Percentiles rank a stretch among this genome's conserved stretches.
Conservation (phyloP, 441 rosid genomes). For the Flueggea neowawraea region DNA sequence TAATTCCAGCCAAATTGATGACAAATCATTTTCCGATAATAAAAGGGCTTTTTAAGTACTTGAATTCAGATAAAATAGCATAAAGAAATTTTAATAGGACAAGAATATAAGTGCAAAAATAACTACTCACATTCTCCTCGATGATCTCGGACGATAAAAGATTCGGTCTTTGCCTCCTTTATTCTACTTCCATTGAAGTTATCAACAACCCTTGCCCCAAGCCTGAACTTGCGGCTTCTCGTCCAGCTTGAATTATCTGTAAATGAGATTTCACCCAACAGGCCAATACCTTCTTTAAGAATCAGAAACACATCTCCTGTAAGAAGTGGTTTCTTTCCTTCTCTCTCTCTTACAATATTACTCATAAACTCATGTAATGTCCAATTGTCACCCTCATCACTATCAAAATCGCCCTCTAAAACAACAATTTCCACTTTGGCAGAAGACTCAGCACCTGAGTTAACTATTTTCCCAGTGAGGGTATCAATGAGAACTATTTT, state of each 20-base stretch:
- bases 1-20: no score
- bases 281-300: conserved; percentile 67
- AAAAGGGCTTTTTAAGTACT: no score
- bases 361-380: conserved; percentile 70
- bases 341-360: conserved; percentile 90
- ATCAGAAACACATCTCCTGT: conserved; percentile 62
- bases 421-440: conserved; percentile 87
- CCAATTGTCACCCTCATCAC: conserved; percentile 63
- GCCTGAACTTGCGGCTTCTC: conserved; percentile 93
- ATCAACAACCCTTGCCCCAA: conserved; percentile 81
- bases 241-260: conserved; percentile 99
- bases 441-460: conserved; percentile 65
- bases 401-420: conserved; percentile 90
- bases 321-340: conserved; percentile 92
- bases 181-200: conserved; percentile 51
- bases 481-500: conserved; percentile 69
- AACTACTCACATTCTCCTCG: conserved; percentile 93
- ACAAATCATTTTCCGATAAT: no score
- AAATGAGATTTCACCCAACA: conserved; percentile 73
- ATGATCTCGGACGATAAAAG: conserved; percentile 94
- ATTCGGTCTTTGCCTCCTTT: conserved; percentile 75
- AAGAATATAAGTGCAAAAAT: background rate
- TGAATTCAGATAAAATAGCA: no score
- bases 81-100: no score
- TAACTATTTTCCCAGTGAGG: conserved; percentile 50